These are phyloP conservation scores for Seiridium unicorne DNA, from an alignment of 2,329 filamentous ascomycete genomes.

Conservation along the genomic window DNA sequence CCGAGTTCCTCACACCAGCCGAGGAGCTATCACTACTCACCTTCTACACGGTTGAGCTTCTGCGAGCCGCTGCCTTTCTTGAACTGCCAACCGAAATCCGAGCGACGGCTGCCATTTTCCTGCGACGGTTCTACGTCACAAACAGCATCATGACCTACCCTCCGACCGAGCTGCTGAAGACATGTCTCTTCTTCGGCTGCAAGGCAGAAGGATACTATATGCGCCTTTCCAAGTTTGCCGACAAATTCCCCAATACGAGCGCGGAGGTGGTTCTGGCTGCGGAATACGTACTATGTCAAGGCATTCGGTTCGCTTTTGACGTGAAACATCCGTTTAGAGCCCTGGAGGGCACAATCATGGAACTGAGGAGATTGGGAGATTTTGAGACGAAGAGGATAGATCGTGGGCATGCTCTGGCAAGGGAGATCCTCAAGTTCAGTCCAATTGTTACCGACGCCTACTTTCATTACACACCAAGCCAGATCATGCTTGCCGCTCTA, in stretches of 20 bases:
- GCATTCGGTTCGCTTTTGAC: constrained; percentile 89
- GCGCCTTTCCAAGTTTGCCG: constrained; percentile 62
- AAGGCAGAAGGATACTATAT: constrained; percentile 88
- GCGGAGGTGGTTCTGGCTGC: constrained; percentile 83
- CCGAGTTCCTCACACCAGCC: constrained; percentile 78
- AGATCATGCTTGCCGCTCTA: constrained; percentile 86
- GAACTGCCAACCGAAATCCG: constrained; percentile 50
- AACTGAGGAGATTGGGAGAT: constrained; percentile 67
- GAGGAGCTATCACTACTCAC: constrained; percentile 82
- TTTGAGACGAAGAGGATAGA: constrained; percentile 53
- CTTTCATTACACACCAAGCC: constrained; percentile 91
- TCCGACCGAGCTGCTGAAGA: constrained; percentile 83
- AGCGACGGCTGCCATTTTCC: constrained; percentile 82
- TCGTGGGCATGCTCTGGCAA: constrained; percentile 69
- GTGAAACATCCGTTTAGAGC: constrained; percentile 88
- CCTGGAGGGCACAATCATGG: constrained; percentile 82
- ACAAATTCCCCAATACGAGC: constrained; percentile 67
- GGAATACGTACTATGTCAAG: constrained; percentile 90
- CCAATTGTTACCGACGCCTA: constrained; percentile 92
- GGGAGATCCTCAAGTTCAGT: constrained; percentile 73
- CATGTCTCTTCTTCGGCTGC: constrained; percentile 86
- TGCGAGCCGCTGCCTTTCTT: constrained; percentile 55
- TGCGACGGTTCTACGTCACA: constrained; percentile 92
- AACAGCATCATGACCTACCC: constrained; percentile 97
- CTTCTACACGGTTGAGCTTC: constrained; percentile 66